These are phyloP conservation scores for Gossypium ekmanianum DNA, from an alignment of 345 rosid genomes.

Conservation along the genomic window DNA sequence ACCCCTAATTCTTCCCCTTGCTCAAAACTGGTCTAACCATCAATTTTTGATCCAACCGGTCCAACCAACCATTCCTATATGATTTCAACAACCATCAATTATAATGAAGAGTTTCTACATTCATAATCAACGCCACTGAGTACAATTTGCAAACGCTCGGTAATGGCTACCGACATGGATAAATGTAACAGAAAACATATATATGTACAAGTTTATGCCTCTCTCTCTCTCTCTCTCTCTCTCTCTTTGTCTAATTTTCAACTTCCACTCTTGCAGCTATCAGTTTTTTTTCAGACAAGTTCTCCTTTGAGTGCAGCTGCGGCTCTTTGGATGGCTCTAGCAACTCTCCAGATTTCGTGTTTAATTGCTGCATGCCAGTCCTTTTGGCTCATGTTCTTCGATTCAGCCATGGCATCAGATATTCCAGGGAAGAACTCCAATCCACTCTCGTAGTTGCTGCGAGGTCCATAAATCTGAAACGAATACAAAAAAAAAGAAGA, in stretches of 20 bases:
- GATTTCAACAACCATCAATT: no score
- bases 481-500: background rate
- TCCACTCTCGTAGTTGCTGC: conserved; percentile 46
- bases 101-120: no score
- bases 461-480: conserved; percentile 75
- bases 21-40: no score
- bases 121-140: no score
- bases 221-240: background rate
- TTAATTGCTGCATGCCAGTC: conserved; percentile 36
- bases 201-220: conserved; percentile 12
- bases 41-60: no score
- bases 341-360: conserved; percentile 90
- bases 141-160: no score
- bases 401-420: conserved; percentile 55
- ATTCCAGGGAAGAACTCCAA: conserved; percentile 74
- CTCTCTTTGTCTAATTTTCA: background rate
- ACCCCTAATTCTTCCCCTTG: no score
- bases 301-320: conserved; percentile 69
- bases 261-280: background rate
- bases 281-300: conserved; percentile 25
- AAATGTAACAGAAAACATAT: background rate
- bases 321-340: conserved; percentile 81
- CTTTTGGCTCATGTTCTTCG: conserved; percentile 10
- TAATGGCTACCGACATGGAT: no score
- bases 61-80: no score